phyloP scores from a whole-genome alignment of 169 alveolate species.

The Plasmodium berghei region DNA sequence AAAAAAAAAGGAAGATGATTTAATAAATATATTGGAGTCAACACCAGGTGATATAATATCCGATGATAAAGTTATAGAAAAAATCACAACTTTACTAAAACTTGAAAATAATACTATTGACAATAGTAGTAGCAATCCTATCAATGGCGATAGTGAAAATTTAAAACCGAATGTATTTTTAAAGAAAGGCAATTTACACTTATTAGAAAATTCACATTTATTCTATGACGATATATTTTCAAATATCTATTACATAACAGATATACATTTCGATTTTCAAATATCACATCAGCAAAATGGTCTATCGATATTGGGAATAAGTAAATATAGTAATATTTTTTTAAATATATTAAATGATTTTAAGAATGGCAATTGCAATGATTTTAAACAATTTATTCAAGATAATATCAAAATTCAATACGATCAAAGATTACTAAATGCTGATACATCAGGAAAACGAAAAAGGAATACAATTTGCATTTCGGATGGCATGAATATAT shows the following conservation, averaged over 20 bases:
- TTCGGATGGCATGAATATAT: conserved; percentile 31
- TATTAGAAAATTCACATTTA: conserved; percentile 37
- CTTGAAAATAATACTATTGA: neutral
- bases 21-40: conserved; percentile 25
- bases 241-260: conserved; percentile 8
- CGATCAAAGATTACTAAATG: conserved; percentile 53
- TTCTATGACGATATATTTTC: conserved; percentile 61
- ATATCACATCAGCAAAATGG: conserved; percentile 42
- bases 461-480: conserved; percentile 59
- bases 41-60: conserved; percentile 15
- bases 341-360: conserved; percentile 38
- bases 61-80: conserved; percentile 41
- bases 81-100: conserved; percentile 36
- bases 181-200: conserved; percentile 17
- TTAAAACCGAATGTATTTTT: conserved; percentile 5
- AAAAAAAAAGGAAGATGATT: conserved; percentile 35
- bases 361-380: conserved; percentile 11
- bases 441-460: conserved; percentile 65
- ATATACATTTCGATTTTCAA: conserved; percentile 36
- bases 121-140: too few species aligned
- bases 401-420: conserved; percentile 53
- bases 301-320: conserved; percentile 29
- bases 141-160: too few species aligned
- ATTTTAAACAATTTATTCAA: conserved; percentile 41
- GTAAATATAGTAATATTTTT: conserved; percentile 37